Percentiles rank a stretch among this genome's conserved stretches.
Evolutionary conservation across 352 stramenopile genomes (phyloP).

Genomic region (Achlya hypogyna): DNA sequence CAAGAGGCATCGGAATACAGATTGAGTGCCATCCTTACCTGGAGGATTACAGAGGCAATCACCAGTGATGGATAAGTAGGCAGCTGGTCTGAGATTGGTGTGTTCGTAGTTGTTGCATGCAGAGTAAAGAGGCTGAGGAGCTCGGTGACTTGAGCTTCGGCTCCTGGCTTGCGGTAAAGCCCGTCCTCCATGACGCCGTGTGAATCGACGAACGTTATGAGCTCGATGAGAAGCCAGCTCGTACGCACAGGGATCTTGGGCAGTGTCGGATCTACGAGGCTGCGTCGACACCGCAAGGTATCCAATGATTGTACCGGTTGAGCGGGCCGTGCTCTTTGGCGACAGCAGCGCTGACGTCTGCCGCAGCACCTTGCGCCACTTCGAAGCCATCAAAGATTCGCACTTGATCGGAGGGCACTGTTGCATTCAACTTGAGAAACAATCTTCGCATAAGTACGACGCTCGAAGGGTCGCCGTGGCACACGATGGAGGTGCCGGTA

Average conservation of each 20-base stretch:
- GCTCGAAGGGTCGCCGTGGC: background rate
- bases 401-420: background rate
- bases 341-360: background rate
- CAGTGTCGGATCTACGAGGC: background rate
- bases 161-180: constrained; percentile 2
- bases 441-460: background rate
- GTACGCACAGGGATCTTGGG: constrained; percentile 2
- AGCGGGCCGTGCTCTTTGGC: background rate
- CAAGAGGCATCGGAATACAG: no score
- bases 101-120: background rate
- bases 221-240: background rate
- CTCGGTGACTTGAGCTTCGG: background rate
- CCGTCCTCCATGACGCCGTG: background rate
- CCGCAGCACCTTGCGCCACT: background rate
- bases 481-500: no score
- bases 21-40: background rate
- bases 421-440: background rate
- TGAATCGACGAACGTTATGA: constrained; percentile 10
- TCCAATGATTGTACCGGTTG: background rate
- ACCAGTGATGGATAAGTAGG: background rate
- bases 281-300: background rate
- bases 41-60: background rate
- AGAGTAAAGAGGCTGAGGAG: background rate
- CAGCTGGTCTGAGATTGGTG: background rate
- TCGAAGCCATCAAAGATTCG: background rate